Conservation (phyloP, 1,139 yeast species). For the Candida freyschussii region DNA sequence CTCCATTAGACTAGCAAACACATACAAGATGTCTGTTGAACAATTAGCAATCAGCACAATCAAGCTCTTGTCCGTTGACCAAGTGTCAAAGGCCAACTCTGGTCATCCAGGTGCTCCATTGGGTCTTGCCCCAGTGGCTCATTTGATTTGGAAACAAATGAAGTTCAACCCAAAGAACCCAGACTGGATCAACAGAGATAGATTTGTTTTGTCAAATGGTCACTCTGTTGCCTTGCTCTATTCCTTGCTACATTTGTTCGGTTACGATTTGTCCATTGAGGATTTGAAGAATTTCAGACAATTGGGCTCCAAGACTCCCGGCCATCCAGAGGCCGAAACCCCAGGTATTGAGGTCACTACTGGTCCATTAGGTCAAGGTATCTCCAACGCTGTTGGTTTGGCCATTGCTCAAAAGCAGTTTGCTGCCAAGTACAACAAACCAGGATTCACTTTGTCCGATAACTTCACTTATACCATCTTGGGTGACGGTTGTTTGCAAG, state of each 20-base stretch:
- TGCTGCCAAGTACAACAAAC: conserved; percentile 93
- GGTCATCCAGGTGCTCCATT: conserved; percentile 99
- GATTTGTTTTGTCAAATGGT: conserved; percentile 94
- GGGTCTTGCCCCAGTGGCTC: conserved; percentile 92
- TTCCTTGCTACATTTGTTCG: conserved; percentile 79
- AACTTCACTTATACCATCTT: conserved; percentile 74
- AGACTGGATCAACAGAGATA: conserved; percentile 89
- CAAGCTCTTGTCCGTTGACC: conserved; percentile 87
- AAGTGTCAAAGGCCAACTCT: conserved; percentile 83
- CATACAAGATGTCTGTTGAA: conserved; percentile 44
- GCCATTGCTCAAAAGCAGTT: conserved; percentile 93
- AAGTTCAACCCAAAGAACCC: conserved; percentile 89
- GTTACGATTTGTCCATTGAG: conserved; percentile 75
- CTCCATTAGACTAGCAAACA: too few relatives aligned
- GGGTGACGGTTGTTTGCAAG: conserved; percentile 99
- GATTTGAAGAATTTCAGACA: conserved; percentile 93
- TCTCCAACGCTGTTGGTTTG: conserved; percentile 92
- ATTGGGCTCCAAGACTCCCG: conserved; percentile 87
- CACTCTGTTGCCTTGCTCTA: conserved; percentile 94
- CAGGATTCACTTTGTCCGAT: conserved; percentile 67
- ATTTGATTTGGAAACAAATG: conserved; percentile 71
- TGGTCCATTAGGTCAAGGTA: conserved; percentile 99
- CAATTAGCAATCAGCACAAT: conserved; percentile 79
- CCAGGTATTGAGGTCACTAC: conserved; percentile 98
- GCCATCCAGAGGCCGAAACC: conserved; percentile 84